Percentiles rank a stretch among this genome's conserved stretches.
Conservation (phyloP, 1,139 yeast genomes). For the Yamadazyma mexicana region DNA sequence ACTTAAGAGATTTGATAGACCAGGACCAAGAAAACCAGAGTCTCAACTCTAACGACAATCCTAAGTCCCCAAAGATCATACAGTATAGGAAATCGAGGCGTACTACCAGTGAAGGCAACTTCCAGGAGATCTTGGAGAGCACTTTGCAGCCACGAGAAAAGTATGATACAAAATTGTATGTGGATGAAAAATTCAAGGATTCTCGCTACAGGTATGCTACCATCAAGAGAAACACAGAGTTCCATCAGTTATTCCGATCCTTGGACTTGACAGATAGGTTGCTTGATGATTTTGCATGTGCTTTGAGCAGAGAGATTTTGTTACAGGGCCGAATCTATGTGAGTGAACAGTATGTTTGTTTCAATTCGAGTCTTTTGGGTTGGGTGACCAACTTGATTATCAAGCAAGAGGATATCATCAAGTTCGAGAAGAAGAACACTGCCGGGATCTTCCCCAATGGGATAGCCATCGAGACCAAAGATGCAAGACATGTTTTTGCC, state of each 20-base stretch:
- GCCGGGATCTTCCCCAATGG: slow-evolving; percentile 94
- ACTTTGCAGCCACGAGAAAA: slow-evolving; percentile 21
- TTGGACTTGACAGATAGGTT: slow-evolving; percentile 71
- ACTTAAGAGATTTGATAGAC: slow-evolving; percentile 5
- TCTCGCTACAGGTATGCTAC: slow-evolving; percentile 58
- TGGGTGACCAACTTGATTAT: slow-evolving; percentile 86
- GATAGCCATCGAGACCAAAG: slow-evolving; percentile 68
- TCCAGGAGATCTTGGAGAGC: slow-evolving; percentile 21
- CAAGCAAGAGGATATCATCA: slow-evolving; percentile 67
- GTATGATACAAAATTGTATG: slow-evolving; percentile 36
- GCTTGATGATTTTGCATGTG: slow-evolving; percentile 86
- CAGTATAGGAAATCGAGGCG: slow-evolving; percentile 46
- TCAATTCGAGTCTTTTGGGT: slow-evolving; percentile 88
- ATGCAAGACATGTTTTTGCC: slow-evolving; percentile 75
- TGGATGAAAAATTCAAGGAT: slow-evolving; percentile 36
- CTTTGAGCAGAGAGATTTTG: slow-evolving; percentile 81
- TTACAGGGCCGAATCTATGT: slow-evolving; percentile 90
- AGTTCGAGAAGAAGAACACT: slow-evolving; percentile 76
- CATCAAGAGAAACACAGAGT: slow-evolving; percentile 70
- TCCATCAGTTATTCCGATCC: slow-evolving; percentile 71
- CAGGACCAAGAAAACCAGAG: slow-evolving; percentile 12
- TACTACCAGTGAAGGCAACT: slow-evolving; percentile 32
- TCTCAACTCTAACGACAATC: background rate
- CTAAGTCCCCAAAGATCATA: slow-evolving; percentile 46
- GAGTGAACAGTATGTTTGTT: slow-evolving; percentile 78